Percentiles rank a stretch among this genome's conserved stretches.
These are phyloP conservation scores for Apiosordaria backusii DNA, from an alignment of 495 filamentous ascomycete genomes.

Conservation along the genomic window DNA sequence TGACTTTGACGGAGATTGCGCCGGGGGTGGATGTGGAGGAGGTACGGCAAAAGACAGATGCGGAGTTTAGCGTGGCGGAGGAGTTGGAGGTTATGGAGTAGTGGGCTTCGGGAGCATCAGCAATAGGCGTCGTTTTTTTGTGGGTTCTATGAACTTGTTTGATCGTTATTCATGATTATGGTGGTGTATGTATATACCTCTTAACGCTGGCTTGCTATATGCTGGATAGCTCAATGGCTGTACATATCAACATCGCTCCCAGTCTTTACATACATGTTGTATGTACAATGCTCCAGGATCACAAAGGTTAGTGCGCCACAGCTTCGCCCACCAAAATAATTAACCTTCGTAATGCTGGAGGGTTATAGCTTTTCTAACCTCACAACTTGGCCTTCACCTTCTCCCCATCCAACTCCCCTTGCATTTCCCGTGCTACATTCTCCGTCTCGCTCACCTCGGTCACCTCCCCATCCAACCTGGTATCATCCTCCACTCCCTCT, in stretches of 20 bases:
- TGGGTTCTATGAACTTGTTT: too few relatives aligned
- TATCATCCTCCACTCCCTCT: neutral
- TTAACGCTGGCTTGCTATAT: too few relatives aligned
- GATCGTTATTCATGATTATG: neutral
- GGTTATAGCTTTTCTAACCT: neutral
- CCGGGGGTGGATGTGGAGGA: slow-evolving; percentile 54
- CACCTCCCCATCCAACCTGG: slow-evolving; percentile 13
- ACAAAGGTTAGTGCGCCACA: too few relatives aligned
- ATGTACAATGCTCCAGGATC: too few relatives aligned
- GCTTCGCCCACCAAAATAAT: too few relatives aligned
- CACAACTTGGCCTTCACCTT: neutral
- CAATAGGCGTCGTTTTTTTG: neutral
- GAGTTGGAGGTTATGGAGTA: slow-evolving; percentile 48
- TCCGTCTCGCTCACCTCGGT: neutral
- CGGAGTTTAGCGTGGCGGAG: slow-evolving; percentile 48
- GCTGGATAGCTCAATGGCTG: too few relatives aligned
- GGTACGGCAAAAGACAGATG: slow-evolving; percentile 52
- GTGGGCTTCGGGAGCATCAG: slow-evolving; percentile 3
- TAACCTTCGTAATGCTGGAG: too few relatives aligned
- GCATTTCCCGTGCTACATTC: neutral
- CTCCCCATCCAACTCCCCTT: neutral
- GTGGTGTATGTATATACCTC: neutral
- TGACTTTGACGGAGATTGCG: slow-evolving; percentile 55
- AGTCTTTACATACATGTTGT: too few relatives aligned
- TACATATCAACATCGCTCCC: neutral